A percentile compares a stretch with the other conserved stretches of the same genome.
These are phyloP conservation scores for Dictyophora rubrovolvata DNA, from an alignment of 768 basidiomycete species.

Conservation along the genomic window DNA sequence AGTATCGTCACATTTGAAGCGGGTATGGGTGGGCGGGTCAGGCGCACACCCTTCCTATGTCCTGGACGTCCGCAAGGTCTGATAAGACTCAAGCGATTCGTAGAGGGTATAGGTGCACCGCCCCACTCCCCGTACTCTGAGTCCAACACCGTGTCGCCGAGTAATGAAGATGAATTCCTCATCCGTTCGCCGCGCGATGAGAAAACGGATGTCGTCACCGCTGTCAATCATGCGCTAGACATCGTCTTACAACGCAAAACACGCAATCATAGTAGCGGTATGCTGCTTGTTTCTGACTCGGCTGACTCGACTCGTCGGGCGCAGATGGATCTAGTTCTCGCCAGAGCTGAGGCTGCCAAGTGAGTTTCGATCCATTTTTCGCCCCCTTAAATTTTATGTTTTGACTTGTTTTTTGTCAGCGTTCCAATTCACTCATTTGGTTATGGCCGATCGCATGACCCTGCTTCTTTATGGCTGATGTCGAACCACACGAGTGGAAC, in stretches of 20 bases:
- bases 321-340: slow-evolving; percentile 97
- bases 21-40: slow-evolving; percentile 67
- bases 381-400: no score
- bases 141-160: slow-evolving; percentile 15
- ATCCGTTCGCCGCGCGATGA: slow-evolving; percentile 77
- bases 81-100: slow-evolving; percentile 61
- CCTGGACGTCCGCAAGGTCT: slow-evolving; percentile 61
- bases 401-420: slow-evolving; percentile 15
- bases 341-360: slow-evolving; percentile 92
- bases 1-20: slow-evolving; percentile 91
- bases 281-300: slow-evolving; percentile 89
- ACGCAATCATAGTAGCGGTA: slow-evolving; percentile 82
- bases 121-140: neutral
- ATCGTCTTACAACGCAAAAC: slow-evolving; percentile 89
- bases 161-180: slow-evolving; percentile 49
- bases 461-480: slow-evolving; percentile 96
- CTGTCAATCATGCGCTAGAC: slow-evolving; percentile 95
- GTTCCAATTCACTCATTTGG: slow-evolving; percentile 96
- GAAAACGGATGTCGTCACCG: slow-evolving; percentile 94
- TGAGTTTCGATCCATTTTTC: slow-evolving; percentile 13
- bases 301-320: slow-evolving; percentile 86
- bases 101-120: slow-evolving; percentile 50
- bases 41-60: slow-evolving; percentile 89
- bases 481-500: slow-evolving; percentile 96
- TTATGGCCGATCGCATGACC: slow-evolving; percentile 94